Base-by-base conservation (phyloP, 306 rosid genomes). In the Corylus americana region DNA sequence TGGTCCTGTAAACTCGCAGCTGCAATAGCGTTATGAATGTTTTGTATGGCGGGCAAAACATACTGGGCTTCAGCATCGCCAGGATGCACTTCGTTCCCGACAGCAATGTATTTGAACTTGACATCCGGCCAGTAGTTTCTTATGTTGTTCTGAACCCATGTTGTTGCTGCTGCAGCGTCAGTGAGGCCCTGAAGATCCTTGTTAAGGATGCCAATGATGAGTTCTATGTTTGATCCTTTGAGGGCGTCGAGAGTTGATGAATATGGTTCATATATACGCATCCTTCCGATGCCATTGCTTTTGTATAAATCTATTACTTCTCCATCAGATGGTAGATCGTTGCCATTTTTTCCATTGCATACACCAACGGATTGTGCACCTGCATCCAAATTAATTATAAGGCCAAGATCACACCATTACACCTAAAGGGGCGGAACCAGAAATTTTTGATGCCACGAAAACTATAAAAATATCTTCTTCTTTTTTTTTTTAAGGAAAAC, bases 311-410 rank as follows among this genome's bases (percentile, higher is more conserved):
- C 77, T 18, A 87, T 22, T 0, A 81, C 90, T 45, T 86, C 93
- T 75, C 54, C 53, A 14, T 22, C 77, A 22, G 78, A 3, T 51
- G 92, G 92, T 55, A 89, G 78, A 77, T 79, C 20, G 42, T 44
- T 0, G 7, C 87, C 87, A 0, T 25, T 31, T 55, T 25, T 12
- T 7, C 96, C 96, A 31, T 91, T 84, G 13, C 93, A 91, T 11
- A 87, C 89, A 22, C 96, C 91, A 1, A 73, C 2, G 0, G 94
- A 73, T 68, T 88, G 78, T 42, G 82, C 89, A 54, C 76, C 97
- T 89, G 83, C 81, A 77, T 20, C 54, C 73, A 25, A 54, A 8
- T 54, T 67, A 11, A 14, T 54, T 67, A 11, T 31, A 31, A 31
- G 3, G 71, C 50, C 45, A 27, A 63, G 1, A 22, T 22, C 11